Conservation (phyloP, 2,329 filamentous ascomycete species). For the Calonectria montana region DNA sequence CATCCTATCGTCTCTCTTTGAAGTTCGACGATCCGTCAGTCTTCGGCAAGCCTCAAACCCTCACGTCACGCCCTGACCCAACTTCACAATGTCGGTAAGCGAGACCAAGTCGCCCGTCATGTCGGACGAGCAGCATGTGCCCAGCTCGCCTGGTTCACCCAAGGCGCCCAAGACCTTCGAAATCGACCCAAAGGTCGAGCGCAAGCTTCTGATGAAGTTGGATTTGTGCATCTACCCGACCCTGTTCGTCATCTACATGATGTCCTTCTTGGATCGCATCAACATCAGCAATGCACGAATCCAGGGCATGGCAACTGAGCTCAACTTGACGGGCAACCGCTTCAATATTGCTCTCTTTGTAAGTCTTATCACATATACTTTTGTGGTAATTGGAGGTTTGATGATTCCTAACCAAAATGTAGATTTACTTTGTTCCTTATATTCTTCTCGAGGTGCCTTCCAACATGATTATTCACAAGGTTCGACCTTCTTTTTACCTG, state of each 20-base stretch:
- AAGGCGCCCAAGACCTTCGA: slow-evolving; percentile 9
- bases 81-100: slow-evolving; percentile 29
- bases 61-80: not conserved
- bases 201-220: slow-evolving; percentile 53
- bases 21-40: not conserved
- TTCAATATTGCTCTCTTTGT: slow-evolving; percentile 57
- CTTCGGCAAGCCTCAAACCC: not conserved
- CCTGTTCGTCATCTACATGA: slow-evolving; percentile 54
- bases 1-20: not conserved
- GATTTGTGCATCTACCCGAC: slow-evolving; percentile 55
- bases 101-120: slow-evolving; percentile 29
- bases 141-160: slow-evolving; percentile 12
- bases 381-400: not conserved
- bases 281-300: slow-evolving; percentile 62
- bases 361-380: slow-evolving; percentile 8
- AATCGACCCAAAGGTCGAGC: slow-evolving; percentile 49
- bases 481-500: slow-evolving; percentile 54
- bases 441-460: slow-evolving; percentile 58
- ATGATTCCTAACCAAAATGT: slow-evolving; percentile 13
- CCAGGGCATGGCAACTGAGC: slow-evolving; percentile 54
- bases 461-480: slow-evolving; percentile 57
- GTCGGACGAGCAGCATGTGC: slow-evolving; percentile 28
- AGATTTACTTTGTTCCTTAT: slow-evolving; percentile 54
- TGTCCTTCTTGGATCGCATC: slow-evolving; percentile 57
- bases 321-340: slow-evolving; percentile 53